Evolutionary conservation across 2,329 filamentous ascomycete genomes (phyloP).

Genomic region (Fusarium illudens): DNA sequence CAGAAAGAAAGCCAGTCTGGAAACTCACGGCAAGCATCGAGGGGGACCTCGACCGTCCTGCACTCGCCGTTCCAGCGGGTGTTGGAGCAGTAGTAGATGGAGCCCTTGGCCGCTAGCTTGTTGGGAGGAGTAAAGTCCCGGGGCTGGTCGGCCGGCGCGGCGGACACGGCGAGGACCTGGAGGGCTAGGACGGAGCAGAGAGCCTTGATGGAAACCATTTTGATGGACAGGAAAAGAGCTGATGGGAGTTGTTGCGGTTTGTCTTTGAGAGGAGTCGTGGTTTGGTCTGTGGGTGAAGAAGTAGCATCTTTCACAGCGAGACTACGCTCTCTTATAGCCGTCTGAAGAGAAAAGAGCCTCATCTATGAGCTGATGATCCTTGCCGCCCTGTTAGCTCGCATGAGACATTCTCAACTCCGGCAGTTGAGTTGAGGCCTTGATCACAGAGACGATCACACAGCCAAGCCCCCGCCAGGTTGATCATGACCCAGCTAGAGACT

Average conservation of each 20-base stretch:
- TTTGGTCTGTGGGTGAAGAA: background rate
- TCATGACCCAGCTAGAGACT: background rate
- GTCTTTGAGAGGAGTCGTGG: too few relatives aligned
- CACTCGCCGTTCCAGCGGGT: background rate
- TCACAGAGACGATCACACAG: background rate
- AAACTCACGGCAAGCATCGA: background rate
- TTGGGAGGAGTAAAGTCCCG: background rate
- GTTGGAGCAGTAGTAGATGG: background rate
- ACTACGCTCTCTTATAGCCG: background rate
- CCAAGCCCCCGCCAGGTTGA: background rate
- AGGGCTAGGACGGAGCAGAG: background rate
- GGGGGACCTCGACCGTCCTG: background rate
- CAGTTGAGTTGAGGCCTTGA: background rate
- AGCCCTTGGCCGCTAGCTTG: background rate
- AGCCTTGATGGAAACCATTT: background rate
- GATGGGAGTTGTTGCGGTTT: background rate
- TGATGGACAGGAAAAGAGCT: background rate
- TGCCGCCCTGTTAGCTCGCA: background rate
- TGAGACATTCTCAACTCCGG: background rate
- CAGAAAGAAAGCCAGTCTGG: background rate
- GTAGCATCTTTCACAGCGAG: background rate
- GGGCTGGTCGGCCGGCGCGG: background rate
- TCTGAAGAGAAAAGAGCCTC: background rate
- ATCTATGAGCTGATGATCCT: background rate
- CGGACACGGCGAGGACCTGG: background rate